phyloP scores from a whole-genome alignment of 1,284 basidiomycete genomes.

The Boletellus deceptivus region DNA sequence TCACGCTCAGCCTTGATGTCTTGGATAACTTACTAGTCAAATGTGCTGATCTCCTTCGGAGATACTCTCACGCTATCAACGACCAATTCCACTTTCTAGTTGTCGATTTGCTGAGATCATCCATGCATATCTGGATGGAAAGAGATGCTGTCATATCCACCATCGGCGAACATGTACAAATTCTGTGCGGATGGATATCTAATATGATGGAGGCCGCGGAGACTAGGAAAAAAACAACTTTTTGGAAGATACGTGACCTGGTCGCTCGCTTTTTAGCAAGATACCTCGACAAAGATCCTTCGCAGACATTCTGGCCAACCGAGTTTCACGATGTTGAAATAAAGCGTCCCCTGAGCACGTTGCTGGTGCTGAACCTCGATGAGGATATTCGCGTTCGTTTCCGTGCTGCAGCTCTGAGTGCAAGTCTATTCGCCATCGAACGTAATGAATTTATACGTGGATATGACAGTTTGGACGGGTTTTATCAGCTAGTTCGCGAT shows the following conservation, averaged over 20 bases:
- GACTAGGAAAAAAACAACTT: conserved; percentile 44
- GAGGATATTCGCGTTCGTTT: conserved; percentile 86
- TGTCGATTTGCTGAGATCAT: conserved; percentile 65
- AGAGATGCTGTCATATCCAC: conserved; percentile 36
- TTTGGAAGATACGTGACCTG: conserved; percentile 70
- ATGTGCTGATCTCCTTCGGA: conserved; percentile 51
- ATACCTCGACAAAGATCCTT: conserved; percentile 63
- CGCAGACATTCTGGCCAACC: conserved; percentile 48
- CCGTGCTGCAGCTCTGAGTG: conserved; percentile 63
- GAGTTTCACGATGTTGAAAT: conserved; percentile 32
- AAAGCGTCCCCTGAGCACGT: conserved; percentile 45
- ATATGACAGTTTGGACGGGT: conserved; percentile 25
- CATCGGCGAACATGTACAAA: conserved; percentile 44
- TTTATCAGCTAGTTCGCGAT: conserved; percentile 46
- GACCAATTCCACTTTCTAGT: conserved; percentile 54
- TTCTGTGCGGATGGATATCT: conserved; percentile 56
- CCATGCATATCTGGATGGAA: conserved; percentile 64
- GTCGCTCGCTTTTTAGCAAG: conserved; percentile 64
- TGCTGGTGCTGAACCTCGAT: conserved; percentile 61
- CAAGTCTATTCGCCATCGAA: conserved; percentile 54
- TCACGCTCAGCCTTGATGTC: conserved; percentile 52
- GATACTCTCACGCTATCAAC: conserved; percentile 60
- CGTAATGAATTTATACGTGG: conserved; percentile 18
- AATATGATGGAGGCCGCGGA: conserved; percentile 35
- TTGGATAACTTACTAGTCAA: conserved; percentile 55